A percentile compares a stretch with the other conserved stretches of the same genome.
These are phyloP conservation scores for Phytophthora boehmeriae DNA, from an alignment of 352 stramenopile species.

Conservation along the genomic window DNA sequence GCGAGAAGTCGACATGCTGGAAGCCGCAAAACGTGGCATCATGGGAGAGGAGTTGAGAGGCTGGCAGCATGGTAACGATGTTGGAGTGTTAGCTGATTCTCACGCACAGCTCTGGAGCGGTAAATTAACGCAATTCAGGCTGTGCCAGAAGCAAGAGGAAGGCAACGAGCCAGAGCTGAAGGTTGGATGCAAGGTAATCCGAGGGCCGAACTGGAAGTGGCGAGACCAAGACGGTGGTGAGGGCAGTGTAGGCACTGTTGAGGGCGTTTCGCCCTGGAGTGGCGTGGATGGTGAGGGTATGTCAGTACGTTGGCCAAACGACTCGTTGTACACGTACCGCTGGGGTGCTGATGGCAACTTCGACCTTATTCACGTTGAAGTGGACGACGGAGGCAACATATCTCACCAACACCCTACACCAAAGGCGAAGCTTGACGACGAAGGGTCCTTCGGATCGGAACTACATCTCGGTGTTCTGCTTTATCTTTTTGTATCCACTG, in stretches of 20 bases:
- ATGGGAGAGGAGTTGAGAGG: constrained; percentile 57
- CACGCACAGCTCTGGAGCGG: constrained; percentile 80
- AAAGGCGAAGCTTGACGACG: constrained; percentile 71
- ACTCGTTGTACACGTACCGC: constrained; percentile 88
- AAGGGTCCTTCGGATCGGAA: constrained; percentile 77
- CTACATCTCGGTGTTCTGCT: constrained; percentile 82
- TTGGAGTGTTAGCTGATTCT: constrained; percentile 74
- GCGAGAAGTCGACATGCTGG: constrained; percentile 55
- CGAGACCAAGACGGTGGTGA: constrained; percentile 88
- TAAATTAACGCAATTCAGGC: constrained; percentile 68
- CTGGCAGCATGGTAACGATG: constrained; percentile 79
- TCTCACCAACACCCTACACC: constrained; percentile 72
- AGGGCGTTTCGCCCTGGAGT: constrained; percentile 89
- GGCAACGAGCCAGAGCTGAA: constrained; percentile 61
- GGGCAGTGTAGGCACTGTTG: constrained; percentile 80
- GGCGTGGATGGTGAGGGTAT: constrained; percentile 89
- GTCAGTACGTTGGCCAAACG: constrained; percentile 89
- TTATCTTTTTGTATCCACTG: constrained; percentile 53
- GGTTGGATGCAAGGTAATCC: constrained; percentile 88
- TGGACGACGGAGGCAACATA: constrained; percentile 80
- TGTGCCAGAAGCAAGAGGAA: constrained; percentile 52
- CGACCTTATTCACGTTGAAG: constrained; percentile 85
- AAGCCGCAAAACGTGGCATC: constrained; percentile 75
- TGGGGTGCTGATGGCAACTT: constrained; percentile 90
- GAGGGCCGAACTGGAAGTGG: constrained; percentile 92